phyloP scores from a whole-genome alignment of 1,284 basidiomycete species.

The Meripilus lineatus region DNA sequence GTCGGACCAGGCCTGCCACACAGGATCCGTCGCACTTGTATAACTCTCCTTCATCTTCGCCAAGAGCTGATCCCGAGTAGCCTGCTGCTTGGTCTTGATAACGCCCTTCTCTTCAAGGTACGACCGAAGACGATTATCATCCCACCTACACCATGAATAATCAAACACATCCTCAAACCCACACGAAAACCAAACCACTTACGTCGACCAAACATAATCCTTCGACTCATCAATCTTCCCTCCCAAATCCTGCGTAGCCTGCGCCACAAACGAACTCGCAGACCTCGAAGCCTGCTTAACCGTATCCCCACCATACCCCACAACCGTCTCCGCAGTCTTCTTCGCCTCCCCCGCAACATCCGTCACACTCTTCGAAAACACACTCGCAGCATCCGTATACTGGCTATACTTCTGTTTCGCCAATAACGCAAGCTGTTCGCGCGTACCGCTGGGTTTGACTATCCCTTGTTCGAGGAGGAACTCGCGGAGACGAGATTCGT shows the following conservation, averaged over 20 bases:
- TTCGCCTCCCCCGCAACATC: constrained; percentile 13
- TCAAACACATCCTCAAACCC: not conserved
- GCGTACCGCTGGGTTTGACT: constrained; percentile 72
- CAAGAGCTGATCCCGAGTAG: constrained; percentile 64
- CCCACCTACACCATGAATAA: constrained; percentile 45
- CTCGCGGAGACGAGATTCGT: constrained; percentile 74
- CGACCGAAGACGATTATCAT: constrained; percentile 62
- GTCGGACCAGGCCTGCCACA: constrained; percentile 84
- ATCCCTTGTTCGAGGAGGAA: constrained; percentile 87
- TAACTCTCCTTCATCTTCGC: constrained; percentile 68
- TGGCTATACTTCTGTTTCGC: constrained; percentile 69
- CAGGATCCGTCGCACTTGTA: constrained; percentile 51
- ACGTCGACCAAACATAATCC: constrained; percentile 82
- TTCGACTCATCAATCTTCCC: constrained; percentile 66
- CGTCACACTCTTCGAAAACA: constrained; percentile 19
- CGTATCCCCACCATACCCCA: constrained; percentile 41
- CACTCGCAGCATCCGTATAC: constrained; percentile 44
- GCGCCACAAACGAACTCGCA: constrained; percentile 28
- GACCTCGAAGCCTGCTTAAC: constrained; percentile 44
- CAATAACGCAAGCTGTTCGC: constrained; percentile 74
- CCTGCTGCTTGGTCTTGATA: constrained; percentile 59
- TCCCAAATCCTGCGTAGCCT: constrained; percentile 50
- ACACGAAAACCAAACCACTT: constrained; percentile 3
- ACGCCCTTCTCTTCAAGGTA: constrained; percentile 78
- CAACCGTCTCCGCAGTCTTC: constrained; percentile 30